A percentile compares a stretch with the other conserved stretches of the same genome.
phyloP scores from a whole-genome alignment of 2,329 filamentous ascomycete species.

The Neurospora sp. region DNA sequence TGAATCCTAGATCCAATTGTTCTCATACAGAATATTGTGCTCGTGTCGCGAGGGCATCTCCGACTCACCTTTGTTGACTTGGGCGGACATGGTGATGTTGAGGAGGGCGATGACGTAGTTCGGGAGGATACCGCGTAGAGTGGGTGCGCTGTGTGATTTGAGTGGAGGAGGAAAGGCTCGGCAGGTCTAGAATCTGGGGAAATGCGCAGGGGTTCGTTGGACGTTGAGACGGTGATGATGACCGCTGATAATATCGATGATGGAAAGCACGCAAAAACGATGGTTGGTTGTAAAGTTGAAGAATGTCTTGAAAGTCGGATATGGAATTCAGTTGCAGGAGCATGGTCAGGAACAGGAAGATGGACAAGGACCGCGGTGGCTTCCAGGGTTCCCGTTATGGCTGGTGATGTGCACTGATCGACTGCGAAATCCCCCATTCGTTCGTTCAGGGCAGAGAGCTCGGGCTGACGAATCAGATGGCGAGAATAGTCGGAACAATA shows the following conservation, averaged over 20 bases:
- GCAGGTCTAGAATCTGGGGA: neutral
- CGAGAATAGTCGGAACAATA: neutral
- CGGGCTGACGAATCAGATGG: neutral
- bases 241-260: neutral
- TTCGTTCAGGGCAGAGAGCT: neutral
- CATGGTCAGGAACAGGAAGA: neutral
- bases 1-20: neutral
- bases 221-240: neutral
- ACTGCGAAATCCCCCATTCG: neutral
- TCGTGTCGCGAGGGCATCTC: neutral
- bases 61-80: conserved; percentile 16
- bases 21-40: neutral
- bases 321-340: neutral
- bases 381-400: neutral
- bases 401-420: neutral
- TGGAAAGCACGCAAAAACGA: neutral
- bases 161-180: neutral
- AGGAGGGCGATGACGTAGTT: conserved; percentile 17
- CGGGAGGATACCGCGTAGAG: neutral
- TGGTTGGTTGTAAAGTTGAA: neutral
- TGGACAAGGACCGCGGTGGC: neutral
- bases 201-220: neutral
- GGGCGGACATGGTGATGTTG: conserved; percentile 15
- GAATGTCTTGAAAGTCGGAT: neutral
- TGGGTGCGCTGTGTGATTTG: neutral